These are phyloP conservation scores for Petunia hybrid DNA, from an alignment of 305 asterid genomes.

Conservation along the genomic window DNA sequence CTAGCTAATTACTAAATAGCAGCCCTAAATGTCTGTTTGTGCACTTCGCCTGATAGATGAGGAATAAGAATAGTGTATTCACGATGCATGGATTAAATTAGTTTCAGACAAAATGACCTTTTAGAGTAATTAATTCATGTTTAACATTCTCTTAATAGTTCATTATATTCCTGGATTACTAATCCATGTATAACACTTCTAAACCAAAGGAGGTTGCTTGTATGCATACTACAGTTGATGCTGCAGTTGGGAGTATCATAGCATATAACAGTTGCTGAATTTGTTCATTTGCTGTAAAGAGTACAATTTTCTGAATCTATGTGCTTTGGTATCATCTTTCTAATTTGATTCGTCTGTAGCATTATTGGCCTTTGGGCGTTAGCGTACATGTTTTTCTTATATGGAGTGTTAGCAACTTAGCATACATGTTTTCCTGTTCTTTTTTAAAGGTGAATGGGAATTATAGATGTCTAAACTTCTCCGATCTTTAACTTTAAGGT, in stretches of 20 bases:
- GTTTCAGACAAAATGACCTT: too few species aligned
- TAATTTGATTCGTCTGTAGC: not conserved
- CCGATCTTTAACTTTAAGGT: slow-evolving; percentile 46
- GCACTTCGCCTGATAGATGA: too few species aligned
- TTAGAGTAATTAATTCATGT: too few species aligned
- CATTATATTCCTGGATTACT: too few species aligned
- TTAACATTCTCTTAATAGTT: too few species aligned
- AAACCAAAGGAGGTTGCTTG: not conserved
- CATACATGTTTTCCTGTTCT: slow-evolving; percentile 30
- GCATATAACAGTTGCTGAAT: not conserved
- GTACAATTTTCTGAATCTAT: not conserved
- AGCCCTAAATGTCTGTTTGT: too few species aligned
- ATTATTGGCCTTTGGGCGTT: not conserved
- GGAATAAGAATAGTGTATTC: too few species aligned
- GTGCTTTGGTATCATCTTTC: slow-evolving; percentile 1
- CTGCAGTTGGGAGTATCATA: not conserved
- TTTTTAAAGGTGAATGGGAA: slow-evolving; percentile 23
- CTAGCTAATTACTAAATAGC: too few species aligned
- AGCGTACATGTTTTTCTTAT: slow-evolving; percentile 22
- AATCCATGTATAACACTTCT: too few species aligned
- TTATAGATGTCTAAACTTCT: slow-evolving; percentile 32
- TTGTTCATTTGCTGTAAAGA: not conserved
- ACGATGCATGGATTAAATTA: too few species aligned
- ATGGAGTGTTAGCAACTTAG: not conserved
- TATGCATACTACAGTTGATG: slow-evolving; percentile 8